Percentiles rank a stretch among this genome's conserved stretches.
These are phyloP conservation scores for Penicillium olsonii DNA, from an alignment of 2,329 filamentous ascomycete genomes.

Conservation along the genomic window DNA sequence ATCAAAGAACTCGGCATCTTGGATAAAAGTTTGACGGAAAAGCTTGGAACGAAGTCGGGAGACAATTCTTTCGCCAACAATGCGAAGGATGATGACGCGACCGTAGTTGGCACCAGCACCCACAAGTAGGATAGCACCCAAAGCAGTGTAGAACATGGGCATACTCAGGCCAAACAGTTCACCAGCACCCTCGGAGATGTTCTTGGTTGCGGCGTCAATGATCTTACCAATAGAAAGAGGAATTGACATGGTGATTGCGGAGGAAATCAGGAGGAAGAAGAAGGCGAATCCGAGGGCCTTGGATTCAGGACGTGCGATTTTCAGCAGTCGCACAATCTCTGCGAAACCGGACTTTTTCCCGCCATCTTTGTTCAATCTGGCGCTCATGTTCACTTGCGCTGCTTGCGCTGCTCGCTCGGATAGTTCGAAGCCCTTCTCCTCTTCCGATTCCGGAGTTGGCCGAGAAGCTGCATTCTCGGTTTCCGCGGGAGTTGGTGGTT, in stretches of 20 bases:
- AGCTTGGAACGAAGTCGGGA: slow-evolving; percentile 84
- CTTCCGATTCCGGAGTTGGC: slow-evolving; percentile 47
- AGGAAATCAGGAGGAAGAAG: slow-evolving; percentile 82
- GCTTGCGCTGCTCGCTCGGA: slow-evolving; percentile 86
- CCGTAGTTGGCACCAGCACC: slow-evolving; percentile 92
- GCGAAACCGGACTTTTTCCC: slow-evolving; percentile 61
- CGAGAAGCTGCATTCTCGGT: slow-evolving; percentile 29
- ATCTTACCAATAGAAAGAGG: slow-evolving; percentile 97
- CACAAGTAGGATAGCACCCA: slow-evolving; percentile 74
- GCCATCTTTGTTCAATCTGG: slow-evolving; percentile 82
- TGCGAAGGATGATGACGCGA: slow-evolving; percentile 86
- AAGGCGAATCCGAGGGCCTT: slow-evolving; percentile 78
- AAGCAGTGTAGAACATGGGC: slow-evolving; percentile 81
- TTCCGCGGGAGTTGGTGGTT: slow-evolving; percentile 24
- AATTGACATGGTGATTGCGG: slow-evolving; percentile 90
- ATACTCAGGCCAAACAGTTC: slow-evolving; percentile 81
- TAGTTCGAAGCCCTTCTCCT: slow-evolving; percentile 64
- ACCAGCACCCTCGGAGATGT: slow-evolving; percentile 61
- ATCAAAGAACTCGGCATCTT: slow-evolving; percentile 98
- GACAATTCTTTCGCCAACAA: slow-evolving; percentile 93
- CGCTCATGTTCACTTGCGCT: slow-evolving; percentile 84
- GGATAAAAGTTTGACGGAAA: slow-evolving; percentile 89
- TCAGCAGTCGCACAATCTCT: slow-evolving; percentile 85
- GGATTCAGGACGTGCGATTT: slow-evolving; percentile 83
- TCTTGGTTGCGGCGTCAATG: slow-evolving; percentile 83